phyloP scores from a whole-genome alignment of 2,329 filamentous ascomycete genomes.

The Ophiocordyceps unilateralis region DNA sequence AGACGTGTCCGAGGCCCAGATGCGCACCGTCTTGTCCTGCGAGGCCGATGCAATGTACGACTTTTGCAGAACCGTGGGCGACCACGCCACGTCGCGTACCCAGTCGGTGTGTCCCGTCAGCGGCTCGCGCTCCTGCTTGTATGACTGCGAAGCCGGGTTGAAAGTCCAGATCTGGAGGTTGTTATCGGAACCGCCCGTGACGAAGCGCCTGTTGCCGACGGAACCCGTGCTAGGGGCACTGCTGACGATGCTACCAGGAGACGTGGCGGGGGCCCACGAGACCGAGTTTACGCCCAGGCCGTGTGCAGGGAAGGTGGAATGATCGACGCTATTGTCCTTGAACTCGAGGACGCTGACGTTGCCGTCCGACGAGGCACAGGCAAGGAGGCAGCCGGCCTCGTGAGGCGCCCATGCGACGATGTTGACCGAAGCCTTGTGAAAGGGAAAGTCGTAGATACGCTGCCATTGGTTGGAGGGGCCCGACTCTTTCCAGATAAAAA shows the following conservation, averaged over 20 bases:
- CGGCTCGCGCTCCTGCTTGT: slow-evolving; percentile 44
- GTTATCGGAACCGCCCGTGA: slow-evolving; percentile 90
- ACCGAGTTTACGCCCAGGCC: slow-evolving; percentile 91
- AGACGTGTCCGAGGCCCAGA: slow-evolving; percentile 65
- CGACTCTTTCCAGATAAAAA: slow-evolving; percentile 96
- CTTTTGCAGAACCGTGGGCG: slow-evolving; percentile 84
- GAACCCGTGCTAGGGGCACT: slow-evolving; percentile 43
- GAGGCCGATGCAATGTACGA: slow-evolving; percentile 91
- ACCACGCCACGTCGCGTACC: slow-evolving; percentile 97
- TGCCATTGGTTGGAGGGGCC: slow-evolving; percentile 46
- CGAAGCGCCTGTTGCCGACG: slow-evolving; percentile 61
- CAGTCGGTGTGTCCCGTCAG: slow-evolving; percentile 81
- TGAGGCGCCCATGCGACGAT: slow-evolving; percentile 96
- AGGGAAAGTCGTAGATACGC: slow-evolving; percentile 79
- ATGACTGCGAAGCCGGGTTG: slow-evolving; percentile 42
- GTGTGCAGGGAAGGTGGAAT: slow-evolving; percentile 80
- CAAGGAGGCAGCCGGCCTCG: slow-evolving; percentile 84
- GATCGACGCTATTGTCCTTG: slow-evolving; percentile 85
- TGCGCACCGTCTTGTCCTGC: slow-evolving; percentile 92
- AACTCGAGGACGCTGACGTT: slow-evolving; percentile 91
- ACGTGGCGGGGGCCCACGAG: slow-evolving; percentile 78
- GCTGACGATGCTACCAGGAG: slow-evolving; percentile 71
- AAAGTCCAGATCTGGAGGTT: slow-evolving; percentile 85
- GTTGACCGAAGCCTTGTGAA: slow-evolving; percentile 94
- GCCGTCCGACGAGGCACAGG: slow-evolving; percentile 86